Percentiles rank a stretch among this genome's conserved stretches.
Evolutionary conservation across 371 early-diverging fungal species (phyloP).

Genomic region (Circinella minor): DNA sequence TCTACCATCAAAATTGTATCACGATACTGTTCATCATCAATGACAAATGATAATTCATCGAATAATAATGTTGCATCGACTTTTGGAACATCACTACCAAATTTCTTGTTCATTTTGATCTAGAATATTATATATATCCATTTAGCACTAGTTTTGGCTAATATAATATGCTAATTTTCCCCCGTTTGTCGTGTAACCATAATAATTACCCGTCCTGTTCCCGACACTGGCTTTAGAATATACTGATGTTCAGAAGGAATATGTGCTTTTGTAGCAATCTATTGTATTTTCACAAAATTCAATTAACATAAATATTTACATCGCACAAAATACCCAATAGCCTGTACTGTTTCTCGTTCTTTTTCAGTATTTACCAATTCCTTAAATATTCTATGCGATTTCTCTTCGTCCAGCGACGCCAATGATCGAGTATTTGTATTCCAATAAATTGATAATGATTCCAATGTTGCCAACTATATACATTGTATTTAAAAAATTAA

Average conservation of each 20-base stretch:
- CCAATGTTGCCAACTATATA: constrained; percentile 50
- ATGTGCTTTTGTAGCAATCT: constrained; percentile 68
- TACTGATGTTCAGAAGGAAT: constrained; percentile 72
- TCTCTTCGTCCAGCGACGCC: constrained; percentile 50
- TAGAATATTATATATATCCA: constrained; percentile 7
- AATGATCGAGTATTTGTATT: constrained; percentile 81
- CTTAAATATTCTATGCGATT: constrained; percentile 59
- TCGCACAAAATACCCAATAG: neutral
- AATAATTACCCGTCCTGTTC: constrained; percentile 74
- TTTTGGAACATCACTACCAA: constrained; percentile 68
- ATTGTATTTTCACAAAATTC: neutral
- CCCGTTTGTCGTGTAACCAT: neutral
- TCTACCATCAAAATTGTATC: constrained; percentile 82
- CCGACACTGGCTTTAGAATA: constrained; percentile 94
- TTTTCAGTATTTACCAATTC: constrained; percentile 44
- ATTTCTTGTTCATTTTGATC: constrained; percentile 70
- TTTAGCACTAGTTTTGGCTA: neutral
- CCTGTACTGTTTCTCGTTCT: neutral
- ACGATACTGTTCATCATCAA: constrained; percentile 90
- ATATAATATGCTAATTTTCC: neutral
- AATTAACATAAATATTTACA: no score
- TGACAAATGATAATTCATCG: constrained; percentile 90
- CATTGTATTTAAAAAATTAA: neutral
- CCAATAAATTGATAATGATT: constrained; percentile 89
- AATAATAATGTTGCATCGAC: constrained; percentile 76